Base-by-base conservation (phyloP, 2,329 filamentous ascomycete genomes). In the Didymella sp. region DNA sequence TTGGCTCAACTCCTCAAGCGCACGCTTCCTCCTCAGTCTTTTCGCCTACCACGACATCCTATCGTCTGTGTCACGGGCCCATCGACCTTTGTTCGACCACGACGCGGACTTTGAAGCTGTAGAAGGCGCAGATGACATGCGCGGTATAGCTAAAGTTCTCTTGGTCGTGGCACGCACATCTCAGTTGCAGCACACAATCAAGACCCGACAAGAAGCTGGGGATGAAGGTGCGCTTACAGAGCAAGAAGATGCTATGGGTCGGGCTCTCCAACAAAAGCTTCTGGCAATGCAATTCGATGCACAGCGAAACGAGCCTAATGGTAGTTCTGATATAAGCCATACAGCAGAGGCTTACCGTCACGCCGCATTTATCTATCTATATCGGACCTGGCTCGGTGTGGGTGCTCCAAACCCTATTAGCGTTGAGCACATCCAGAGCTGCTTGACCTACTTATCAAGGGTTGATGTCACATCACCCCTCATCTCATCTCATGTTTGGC, bases 11-110 rank as follows among this genome's bases (percentile, higher is more conserved):
- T 64, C 70, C 13, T 65, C 69, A 1, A 71, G 61, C 24, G 59
- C 62, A 21, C 61, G 62, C 15, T 73, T 73, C 31, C 59, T 73
- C 8, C 56, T 71, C 17, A 71, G 66, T 27, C 59, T 73, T 1
- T 72, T 72, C 25, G 69, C 71, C 2, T 73, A 73, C 27, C 71
- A 73, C 40, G 71, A 73, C 28, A 73, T 73, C 6, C 59, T 73
- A 6, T 67, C 70, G 1, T 71, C 69, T 7, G 64, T 73, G 2
- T 73, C 71, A 9, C 61, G 69, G 21, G 65, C 69, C 7, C 60
- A 69, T 7, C 56, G 58, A 6, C 70, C 71, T 1, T 51, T 73
- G 13, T 48, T 66, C 24, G 58, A 70, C 21, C 68, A 73, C 42
- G 51, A 49, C 1, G 33, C 43, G 2, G 56, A 61, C 8, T 72